These are phyloP conservation scores for Leishmania tarentolae DNA, from an alignment of 208 protist genomes.

Conservation along the genomic window DNA sequence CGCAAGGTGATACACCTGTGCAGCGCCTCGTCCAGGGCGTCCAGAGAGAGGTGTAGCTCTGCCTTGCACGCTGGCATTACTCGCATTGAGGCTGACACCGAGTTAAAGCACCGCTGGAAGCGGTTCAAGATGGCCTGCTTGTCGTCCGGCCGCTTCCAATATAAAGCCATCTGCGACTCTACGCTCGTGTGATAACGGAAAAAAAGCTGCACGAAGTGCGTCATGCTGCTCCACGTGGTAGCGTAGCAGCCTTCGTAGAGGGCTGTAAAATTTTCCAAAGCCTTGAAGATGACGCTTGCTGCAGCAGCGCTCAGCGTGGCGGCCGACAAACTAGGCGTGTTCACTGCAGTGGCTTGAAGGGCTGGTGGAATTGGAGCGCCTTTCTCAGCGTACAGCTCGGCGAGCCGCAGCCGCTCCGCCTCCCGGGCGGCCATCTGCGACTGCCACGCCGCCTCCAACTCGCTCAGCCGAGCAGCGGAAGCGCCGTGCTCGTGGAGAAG, in stretches of 20 bases:
- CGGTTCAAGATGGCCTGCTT: conserved; percentile 68
- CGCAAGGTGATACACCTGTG: conserved; percentile 48
- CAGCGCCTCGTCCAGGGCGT: conserved; percentile 51
- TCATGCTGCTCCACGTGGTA: conserved; percentile 34
- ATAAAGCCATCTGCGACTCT: conserved; percentile 39
- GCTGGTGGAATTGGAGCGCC: conserved; percentile 62
- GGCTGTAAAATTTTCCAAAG: conserved; percentile 36
- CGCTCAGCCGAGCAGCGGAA: conserved; percentile 35
- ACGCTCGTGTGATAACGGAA: conserved; percentile 49
- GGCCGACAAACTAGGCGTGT: conserved; percentile 17
- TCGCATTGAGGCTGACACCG: conserved; percentile 41
- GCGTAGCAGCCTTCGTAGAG: conserved; percentile 60
- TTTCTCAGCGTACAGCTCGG: conserved; percentile 71
- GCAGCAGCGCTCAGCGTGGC: conserved; percentile 13
- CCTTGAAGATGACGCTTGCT: conserved; percentile 40
- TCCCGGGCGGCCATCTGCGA: conserved; percentile 60
- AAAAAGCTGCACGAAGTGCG: conserved; percentile 40
- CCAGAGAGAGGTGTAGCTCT: conserved; percentile 68
- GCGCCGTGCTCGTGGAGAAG: conserved; percentile 46
- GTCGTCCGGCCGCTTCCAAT: conserved; percentile 63
- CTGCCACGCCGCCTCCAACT: conserved; percentile 39
- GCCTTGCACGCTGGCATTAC: conserved; percentile 63
- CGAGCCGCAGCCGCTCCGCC: conserved; percentile 65
- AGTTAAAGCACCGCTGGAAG: conserved; percentile 62
- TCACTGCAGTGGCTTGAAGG: conserved; percentile 35